Conservation (phyloP, 441 rosid genomes). For the Populus hybrid region DNA sequence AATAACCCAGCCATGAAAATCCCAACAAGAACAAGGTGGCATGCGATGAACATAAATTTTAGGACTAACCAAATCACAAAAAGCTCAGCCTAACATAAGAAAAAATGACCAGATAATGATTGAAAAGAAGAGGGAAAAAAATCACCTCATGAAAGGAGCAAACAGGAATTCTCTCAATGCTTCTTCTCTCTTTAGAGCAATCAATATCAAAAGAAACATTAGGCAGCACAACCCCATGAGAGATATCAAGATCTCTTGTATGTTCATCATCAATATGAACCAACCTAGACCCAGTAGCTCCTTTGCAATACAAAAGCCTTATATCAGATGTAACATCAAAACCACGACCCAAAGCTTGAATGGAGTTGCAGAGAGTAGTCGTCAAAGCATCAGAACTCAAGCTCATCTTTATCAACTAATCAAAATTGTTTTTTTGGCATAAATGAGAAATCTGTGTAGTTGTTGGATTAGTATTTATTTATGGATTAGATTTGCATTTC, state of each 20-base stretch:
- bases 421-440: background rate
- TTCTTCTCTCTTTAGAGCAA: constrained; percentile 39
- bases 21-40: background rate
- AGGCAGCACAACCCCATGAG: constrained; percentile 52
- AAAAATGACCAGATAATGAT: background rate
- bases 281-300: constrained; percentile 90
- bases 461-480: background rate
- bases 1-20: constrained; percentile 5
- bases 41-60: background rate
- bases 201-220: constrained; percentile 68
- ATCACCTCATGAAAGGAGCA: constrained; percentile 76
- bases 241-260: constrained; percentile 53
- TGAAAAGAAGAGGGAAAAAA: constrained; percentile 8
- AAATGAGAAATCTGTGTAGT: constrained; percentile 9
- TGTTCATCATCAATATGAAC: constrained; percentile 65
- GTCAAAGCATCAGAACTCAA: constrained; percentile 64
- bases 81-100: constrained; percentile 5
- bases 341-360: constrained; percentile 96
- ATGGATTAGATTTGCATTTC: background rate
- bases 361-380: constrained; percentile 72
- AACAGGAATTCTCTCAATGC: constrained; percentile 57
- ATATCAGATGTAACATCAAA: constrained; percentile 97
- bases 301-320: constrained; percentile 91
- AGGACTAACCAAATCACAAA: background rate
- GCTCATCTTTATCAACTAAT: constrained; percentile 26